Conservation (phyloP, 2,329 filamentous ascomycete species). For the Fusarium lyarnte region DNA sequence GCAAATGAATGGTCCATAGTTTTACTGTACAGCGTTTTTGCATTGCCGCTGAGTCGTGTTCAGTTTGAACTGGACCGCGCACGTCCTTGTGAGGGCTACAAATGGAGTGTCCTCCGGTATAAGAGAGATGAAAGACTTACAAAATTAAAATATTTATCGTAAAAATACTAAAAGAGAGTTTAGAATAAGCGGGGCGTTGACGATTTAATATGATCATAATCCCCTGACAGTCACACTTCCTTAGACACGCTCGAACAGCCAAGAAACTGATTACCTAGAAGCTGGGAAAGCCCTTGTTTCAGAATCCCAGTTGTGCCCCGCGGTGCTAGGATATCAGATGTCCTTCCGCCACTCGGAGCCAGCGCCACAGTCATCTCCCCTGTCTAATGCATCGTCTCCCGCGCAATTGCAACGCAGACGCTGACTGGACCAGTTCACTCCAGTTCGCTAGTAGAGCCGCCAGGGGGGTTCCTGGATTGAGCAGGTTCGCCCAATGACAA, state of each 20-base stretch:
- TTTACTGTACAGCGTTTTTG: background rate
- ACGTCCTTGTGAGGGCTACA: background rate
- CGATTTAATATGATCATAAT: background rate
- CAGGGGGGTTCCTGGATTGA: background rate
- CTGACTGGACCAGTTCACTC: background rate
- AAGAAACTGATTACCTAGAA: slow-evolving; percentile 12
- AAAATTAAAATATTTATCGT: background rate
- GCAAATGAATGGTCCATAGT: slow-evolving; percentile 9
- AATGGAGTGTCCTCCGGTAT: background rate
- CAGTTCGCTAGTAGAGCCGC: slow-evolving; percentile 5
- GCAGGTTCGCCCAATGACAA: slow-evolving; percentile 16
- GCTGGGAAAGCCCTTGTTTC: slow-evolving; percentile 31
- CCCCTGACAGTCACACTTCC: background rate
- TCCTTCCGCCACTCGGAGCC: slow-evolving; percentile 36
- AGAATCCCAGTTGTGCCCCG: slow-evolving; percentile 24
- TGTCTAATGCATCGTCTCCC: background rate
- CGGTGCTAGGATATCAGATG: slow-evolving; percentile 7
- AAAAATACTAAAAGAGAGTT: background rate
- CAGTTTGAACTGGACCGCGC: background rate
- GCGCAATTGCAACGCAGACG: slow-evolving; percentile 22
- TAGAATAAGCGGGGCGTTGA: background rate
- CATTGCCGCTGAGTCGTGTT: background rate
- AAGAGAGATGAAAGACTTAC: background rate
- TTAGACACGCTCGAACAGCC: background rate
- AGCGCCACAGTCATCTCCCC: slow-evolving; percentile 4